Percentiles rank a stretch among this genome's conserved stretches.
Conservation (phyloP, 768 basidiomycete species). For the Porpolomopsis calyptriformis region DNA sequence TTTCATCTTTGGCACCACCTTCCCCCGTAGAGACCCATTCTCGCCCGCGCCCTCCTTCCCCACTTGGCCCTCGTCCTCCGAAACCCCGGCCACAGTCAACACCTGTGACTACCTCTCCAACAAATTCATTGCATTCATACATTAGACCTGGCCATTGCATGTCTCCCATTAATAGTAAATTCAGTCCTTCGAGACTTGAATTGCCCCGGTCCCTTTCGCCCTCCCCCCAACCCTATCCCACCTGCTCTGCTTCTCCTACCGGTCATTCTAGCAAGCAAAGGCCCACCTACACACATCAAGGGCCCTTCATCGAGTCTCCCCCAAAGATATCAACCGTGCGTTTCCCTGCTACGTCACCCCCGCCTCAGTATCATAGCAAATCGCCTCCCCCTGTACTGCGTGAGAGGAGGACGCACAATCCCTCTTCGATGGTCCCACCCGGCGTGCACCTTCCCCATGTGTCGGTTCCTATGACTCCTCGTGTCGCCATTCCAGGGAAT, state of each 20-base stretch:
- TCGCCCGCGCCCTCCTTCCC: slow-evolving; percentile 1
- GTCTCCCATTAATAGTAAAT: background rate
- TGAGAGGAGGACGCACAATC: background rate
- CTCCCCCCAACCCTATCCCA: background rate
- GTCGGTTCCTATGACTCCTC: background rate
- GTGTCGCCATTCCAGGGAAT: slow-evolving; percentile 1
- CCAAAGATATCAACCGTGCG: background rate
- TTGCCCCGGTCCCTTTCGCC: background rate
- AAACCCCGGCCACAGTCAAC: background rate
- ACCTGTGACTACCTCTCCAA: background rate
- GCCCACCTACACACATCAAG: background rate
- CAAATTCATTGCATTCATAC: background rate
- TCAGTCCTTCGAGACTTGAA: background rate
- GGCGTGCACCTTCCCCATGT: slow-evolving; percentile 14
- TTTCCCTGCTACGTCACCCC: slow-evolving; percentile 10
- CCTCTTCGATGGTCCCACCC: background rate
- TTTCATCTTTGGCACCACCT: background rate
- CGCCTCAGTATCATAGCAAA: slow-evolving; percentile 2
- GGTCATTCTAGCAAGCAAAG: background rate
- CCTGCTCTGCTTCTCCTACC: background rate
- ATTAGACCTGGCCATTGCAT: background rate
- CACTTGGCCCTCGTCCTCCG: background rate
- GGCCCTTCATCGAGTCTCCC: background rate
- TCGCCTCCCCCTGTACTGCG: background rate
- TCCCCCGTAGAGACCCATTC: background rate